Evolutionary conservation across 192 early-diverging fungal genomes (phyloP), one percentile per base, ranked within the genome.

Genomic region (Podila verticillata): DNA sequence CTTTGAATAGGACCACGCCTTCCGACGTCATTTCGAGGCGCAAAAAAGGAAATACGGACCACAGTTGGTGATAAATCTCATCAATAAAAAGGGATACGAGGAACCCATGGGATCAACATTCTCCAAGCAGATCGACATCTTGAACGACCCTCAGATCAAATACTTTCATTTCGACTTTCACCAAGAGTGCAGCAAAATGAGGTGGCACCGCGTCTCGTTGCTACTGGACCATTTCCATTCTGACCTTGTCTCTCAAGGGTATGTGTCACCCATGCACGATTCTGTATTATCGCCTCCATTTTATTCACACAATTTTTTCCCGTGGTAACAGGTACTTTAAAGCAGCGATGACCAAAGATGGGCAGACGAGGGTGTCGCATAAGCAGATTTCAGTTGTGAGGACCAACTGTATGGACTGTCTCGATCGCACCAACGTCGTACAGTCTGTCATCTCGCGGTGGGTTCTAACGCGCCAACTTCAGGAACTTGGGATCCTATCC

Each of bases 391-490:
- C 94, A 13, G 93, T 98, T 12, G 84, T 95, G 22, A 92, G 98
- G 62, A 93, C 97, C 7, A 99, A 99, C 84, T 99, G 98, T 78
- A 98, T 99, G 93, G 98, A 99, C 85, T 99, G 98, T 73, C 84
- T 99, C 31, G 98, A 99, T 73, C 92, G 98, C 70, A 99, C 98
- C 28, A 99, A 99, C 74, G 97, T 99, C 7, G 96, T 98, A 9
- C 98, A 99, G 78, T 93, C 92, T 28, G 93, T 96, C 26, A 83
- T 99, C 34, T 95, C 96, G 8, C 87, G 92, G 22, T 83, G 79
- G 57, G 80, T 94, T 4, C 84, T 99, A 51, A 88, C 87, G 39
- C 68, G 81, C 34, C 95, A 97, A 84, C 82, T 99, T 34, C 87
- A 88, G 20, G 87, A 91, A 19, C 34, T 91, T 7, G 88, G 85